A percentile compares a stretch with the other conserved stretches of the same genome.
These are phyloP conservation scores for Oropetium thomaeum DNA, from an alignment of 176 grass and related monocot genomes.

Conservation along the genomic window DNA sequence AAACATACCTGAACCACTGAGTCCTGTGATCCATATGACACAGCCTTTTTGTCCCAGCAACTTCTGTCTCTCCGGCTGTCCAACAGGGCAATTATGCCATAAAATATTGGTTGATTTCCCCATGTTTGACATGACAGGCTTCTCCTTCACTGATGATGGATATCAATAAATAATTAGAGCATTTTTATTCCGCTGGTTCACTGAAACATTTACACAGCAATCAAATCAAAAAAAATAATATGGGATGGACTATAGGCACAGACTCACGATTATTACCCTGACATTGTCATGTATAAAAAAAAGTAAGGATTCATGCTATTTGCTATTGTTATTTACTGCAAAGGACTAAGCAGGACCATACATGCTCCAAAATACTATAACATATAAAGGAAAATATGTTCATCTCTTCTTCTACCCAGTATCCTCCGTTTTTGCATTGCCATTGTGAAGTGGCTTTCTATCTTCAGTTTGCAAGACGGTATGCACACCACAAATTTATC, in stretches of 20 bases:
- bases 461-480: neutral
- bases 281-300: neutral
- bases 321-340: neutral
- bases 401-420: neutral
- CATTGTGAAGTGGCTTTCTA: neutral
- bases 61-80: conserved; percentile 48
- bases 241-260: neutral
- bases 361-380: neutral
- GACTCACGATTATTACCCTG: neutral
- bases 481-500: neutral
- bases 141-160: conserved; percentile 44
- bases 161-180: conserved; percentile 26
- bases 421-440: neutral
- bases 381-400: neutral
- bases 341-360: neutral
- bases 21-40: conserved; percentile 91
- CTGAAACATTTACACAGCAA: conserved; percentile 11
- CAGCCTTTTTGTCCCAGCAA: conserved; percentile 82
- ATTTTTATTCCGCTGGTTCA: neutral
- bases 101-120: conserved; percentile 82
- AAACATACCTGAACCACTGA: conserved; percentile 79
- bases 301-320: neutral
- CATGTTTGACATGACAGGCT: conserved; percentile 53
- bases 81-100: conserved; percentile 78
- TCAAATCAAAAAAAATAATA: neutral